Evolutionary conservation across 2,329 filamentous ascomycete species (phyloP).

Genomic region (Pseudogymnoascus sp.): DNA sequence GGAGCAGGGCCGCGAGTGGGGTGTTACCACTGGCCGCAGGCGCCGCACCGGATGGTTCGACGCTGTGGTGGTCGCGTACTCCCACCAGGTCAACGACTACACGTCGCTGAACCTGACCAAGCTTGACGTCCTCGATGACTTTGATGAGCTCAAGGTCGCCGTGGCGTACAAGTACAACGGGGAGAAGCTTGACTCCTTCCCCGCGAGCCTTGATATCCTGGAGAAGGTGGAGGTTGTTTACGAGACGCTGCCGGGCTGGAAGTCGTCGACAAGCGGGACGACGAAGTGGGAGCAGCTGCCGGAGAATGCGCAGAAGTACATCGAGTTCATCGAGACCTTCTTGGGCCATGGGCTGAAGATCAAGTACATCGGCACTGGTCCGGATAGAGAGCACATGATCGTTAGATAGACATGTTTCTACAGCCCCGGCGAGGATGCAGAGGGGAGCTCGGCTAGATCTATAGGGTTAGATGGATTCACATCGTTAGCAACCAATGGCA

Average conservation of each 20-base stretch:
- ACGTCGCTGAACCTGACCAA: constrained; percentile 52
- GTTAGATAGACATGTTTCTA: constrained; percentile 11
- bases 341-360: constrained; percentile 46
- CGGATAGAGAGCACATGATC: constrained; percentile 57
- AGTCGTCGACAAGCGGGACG: constrained; percentile 48
- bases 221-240: constrained; percentile 57
- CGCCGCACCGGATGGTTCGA: constrained; percentile 52
- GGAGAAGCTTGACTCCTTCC: constrained; percentile 52
- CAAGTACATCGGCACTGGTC: constrained; percentile 59
- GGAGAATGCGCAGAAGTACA: constrained; percentile 53
- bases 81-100: constrained; percentile 27
- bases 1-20: constrained; percentile 37
- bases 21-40: constrained; percentile 46
- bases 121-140: constrained; percentile 64
- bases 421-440: background rate
- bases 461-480: background rate
- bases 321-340: constrained; percentile 59
- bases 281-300: constrained; percentile 42
- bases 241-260: constrained; percentile 62
- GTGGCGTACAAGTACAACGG: constrained; percentile 51
- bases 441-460: background rate
- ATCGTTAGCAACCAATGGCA: background rate
- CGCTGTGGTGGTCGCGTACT: constrained; percentile 57
- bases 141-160: constrained; percentile 66
- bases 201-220: constrained; percentile 50